These are phyloP conservation scores for Stenogyne calaminthoides DNA, from an alignment of 305 asterid genomes.

Conservation along the genomic window DNA sequence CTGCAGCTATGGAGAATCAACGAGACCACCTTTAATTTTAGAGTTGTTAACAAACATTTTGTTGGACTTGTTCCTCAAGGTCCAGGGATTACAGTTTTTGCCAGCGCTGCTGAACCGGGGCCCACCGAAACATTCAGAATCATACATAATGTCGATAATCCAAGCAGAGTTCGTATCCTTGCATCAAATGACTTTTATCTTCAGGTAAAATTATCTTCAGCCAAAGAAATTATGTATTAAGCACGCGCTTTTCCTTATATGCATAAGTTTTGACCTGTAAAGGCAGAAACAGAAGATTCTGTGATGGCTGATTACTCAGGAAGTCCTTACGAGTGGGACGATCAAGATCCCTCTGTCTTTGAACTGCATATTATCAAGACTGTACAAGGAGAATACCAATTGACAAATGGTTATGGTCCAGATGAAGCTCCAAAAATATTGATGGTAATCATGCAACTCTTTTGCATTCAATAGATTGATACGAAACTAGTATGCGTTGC, in stretches of 20 bases:
- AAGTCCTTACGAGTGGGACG: slow-evolving; percentile 37
- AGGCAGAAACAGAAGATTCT: slow-evolving; percentile 42
- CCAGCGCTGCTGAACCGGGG: slow-evolving; percentile 43
- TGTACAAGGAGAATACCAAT: slow-evolving; percentile 48
- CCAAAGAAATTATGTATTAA: slow-evolving; percentile 9
- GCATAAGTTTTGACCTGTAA: slow-evolving; percentile 25
- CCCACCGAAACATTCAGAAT: slow-evolving; percentile 39
- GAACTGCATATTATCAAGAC: slow-evolving; percentile 38
- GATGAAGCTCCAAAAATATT: slow-evolving; percentile 40
- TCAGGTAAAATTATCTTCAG: slow-evolving; percentile 39
- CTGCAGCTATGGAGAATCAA: slow-evolving; percentile 50
- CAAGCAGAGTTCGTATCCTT: slow-evolving; percentile 42
- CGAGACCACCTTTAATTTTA: slow-evolving; percentile 42
- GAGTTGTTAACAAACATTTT: slow-evolving; percentile 45
- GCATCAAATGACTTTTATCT: slow-evolving; percentile 45
- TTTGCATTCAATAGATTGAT: neutral
- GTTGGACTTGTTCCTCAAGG: slow-evolving; percentile 38
- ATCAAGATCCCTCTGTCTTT: slow-evolving; percentile 47
- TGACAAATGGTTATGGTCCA: slow-evolving; percentile 49
- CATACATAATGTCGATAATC: slow-evolving; percentile 32
- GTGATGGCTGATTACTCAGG: slow-evolving; percentile 48
- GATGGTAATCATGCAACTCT: slow-evolving; percentile 34
- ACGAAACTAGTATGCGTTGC: neutral
- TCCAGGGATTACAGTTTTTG: slow-evolving; percentile 34
- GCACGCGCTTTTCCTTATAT: neutral